Evolutionary conservation across 257 asterid genomes (phyloP).

Genomic region (Solanum pinnatisectum): DNA sequence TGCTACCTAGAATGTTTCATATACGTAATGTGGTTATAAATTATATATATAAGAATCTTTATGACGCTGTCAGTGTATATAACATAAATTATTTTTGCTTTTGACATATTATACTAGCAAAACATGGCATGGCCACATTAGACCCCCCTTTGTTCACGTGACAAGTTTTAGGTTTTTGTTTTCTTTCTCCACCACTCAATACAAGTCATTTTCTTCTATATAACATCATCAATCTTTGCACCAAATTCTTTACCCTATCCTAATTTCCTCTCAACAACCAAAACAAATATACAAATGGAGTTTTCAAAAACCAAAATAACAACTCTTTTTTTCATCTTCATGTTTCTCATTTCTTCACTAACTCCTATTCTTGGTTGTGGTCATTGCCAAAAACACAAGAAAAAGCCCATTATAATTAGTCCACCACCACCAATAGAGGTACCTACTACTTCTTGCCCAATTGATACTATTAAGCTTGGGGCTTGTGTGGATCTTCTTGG

Average conservation of each 20-base stretch:
- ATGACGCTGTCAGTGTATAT: background rate
- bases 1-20: background rate
- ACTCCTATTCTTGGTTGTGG: conserved; percentile 41
- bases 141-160: background rate
- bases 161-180: conserved; percentile 7
- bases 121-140: background rate
- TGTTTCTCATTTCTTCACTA: conserved; percentile 34
- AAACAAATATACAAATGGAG: conserved; percentile 18
- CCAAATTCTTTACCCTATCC: conserved; percentile 5
- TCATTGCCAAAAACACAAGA: conserved; percentile 26
- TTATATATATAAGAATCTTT: background rate
- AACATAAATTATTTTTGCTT: background rate
- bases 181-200: conserved; percentile 3
- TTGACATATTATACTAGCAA: background rate
- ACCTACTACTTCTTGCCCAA: conserved; percentile 39
- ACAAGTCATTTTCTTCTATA: conserved; percentile 15
- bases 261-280: background rate
- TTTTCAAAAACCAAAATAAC: conserved; percentile 4
- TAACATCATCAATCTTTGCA: background rate
- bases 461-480: conserved; percentile 70
- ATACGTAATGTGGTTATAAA: too few relatives aligned
- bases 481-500: conserved; percentile 83
- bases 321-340: conserved; percentile 43
- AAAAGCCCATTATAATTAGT: conserved; percentile 7
- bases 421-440: background rate